Conservation (phyloP, 2,329 filamentous ascomycete genomes). For the Scedosporium minutisporum region DNA sequence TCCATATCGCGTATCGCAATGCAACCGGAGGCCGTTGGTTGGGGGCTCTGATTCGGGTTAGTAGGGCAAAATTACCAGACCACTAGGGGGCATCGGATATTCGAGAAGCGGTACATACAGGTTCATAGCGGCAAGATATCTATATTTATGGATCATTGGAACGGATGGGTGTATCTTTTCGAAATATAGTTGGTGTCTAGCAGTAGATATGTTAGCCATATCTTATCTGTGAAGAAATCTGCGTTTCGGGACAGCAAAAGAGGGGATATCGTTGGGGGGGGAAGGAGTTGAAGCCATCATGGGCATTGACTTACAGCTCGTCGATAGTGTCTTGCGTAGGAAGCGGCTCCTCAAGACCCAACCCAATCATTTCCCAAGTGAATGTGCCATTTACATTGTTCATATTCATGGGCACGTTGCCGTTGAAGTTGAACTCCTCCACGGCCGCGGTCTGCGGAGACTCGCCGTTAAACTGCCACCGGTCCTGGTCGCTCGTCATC, state of each 20-base stretch:
- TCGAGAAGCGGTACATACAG: constrained; percentile 36
- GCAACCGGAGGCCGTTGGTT: constrained; percentile 78
- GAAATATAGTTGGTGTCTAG: constrained; percentile 75
- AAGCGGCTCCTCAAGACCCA: constrained; percentile 50
- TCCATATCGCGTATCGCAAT: constrained; percentile 92
- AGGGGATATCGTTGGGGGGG: not conserved
- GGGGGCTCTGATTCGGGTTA: constrained; percentile 45
- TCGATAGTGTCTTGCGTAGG: constrained; percentile 59
- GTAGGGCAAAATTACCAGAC: not conserved
- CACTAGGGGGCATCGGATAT: too few species aligned
- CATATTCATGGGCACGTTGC: constrained; percentile 39
- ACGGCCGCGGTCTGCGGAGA: constrained; percentile 38
- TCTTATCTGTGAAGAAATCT: not conserved
- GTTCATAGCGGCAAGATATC: constrained; percentile 83
- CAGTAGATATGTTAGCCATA: not conserved
- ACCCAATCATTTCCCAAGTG: constrained; percentile 67
- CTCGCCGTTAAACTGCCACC: constrained; percentile 45
- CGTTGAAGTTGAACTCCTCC: constrained; percentile 51
- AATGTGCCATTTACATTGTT: constrained; percentile 46
- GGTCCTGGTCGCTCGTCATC: constrained; percentile 37
- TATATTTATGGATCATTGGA: constrained; percentile 81
- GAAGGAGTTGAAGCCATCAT: not conserved
- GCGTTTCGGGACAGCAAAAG: constrained; percentile 8
- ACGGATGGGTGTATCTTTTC: constrained; percentile 78
- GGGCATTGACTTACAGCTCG: constrained; percentile 55